Percentiles rank a stretch among this genome's conserved stretches.
Evolutionary conservation across 2,329 filamentous ascomycete genomes (phyloP).

Genomic region (Cytospora paraplurivora): DNA sequence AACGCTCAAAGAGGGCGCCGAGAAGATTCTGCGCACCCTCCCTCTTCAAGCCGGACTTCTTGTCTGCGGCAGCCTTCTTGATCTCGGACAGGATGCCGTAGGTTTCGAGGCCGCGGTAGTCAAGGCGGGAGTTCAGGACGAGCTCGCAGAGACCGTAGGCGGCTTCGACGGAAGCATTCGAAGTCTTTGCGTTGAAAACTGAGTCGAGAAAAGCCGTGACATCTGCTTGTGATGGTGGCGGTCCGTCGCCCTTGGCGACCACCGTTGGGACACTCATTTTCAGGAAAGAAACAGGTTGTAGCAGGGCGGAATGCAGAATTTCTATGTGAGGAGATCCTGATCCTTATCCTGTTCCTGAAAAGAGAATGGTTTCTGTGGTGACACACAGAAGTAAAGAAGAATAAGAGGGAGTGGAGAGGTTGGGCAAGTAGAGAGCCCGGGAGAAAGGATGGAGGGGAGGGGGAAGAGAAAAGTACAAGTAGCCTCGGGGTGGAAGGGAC

Average conservation of each 20-base stretch:
- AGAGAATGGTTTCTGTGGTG: slow-evolving; percentile 7
- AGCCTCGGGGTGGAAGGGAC: background rate
- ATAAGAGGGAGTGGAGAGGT: slow-evolving; percentile 27
- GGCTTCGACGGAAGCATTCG: slow-evolving; percentile 67
- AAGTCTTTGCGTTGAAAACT: slow-evolving; percentile 70
- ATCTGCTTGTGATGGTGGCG: slow-evolving; percentile 66
- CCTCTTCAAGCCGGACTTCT: slow-evolving; percentile 83
- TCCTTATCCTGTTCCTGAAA: slow-evolving; percentile 1
- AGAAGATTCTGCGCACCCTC: slow-evolving; percentile 95
- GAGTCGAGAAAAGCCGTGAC: slow-evolving; percentile 65
- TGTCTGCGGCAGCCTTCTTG: slow-evolving; percentile 80
- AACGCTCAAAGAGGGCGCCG: slow-evolving; percentile 88
- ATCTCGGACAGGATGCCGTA: slow-evolving; percentile 59
- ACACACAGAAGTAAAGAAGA: slow-evolving; percentile 4
- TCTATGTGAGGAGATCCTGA: background rate
- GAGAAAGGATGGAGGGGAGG: background rate
- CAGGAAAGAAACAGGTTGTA: slow-evolving; percentile 29
- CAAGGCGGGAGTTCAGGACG: slow-evolving; percentile 53
- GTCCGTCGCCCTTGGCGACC: slow-evolving; percentile 35
- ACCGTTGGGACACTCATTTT: slow-evolving; percentile 33
- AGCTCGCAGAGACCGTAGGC: slow-evolving; percentile 63
- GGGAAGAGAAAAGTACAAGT: background rate
- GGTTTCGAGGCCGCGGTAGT: slow-evolving; percentile 53
- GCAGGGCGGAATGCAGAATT: slow-evolving; percentile 29
- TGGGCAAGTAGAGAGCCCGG: slow-evolving; percentile 8